These are phyloP conservation scores for Arthrobotrys sinensis DNA, from an alignment of 2,329 filamentous ascomycete genomes.

Conservation along the genomic window DNA sequence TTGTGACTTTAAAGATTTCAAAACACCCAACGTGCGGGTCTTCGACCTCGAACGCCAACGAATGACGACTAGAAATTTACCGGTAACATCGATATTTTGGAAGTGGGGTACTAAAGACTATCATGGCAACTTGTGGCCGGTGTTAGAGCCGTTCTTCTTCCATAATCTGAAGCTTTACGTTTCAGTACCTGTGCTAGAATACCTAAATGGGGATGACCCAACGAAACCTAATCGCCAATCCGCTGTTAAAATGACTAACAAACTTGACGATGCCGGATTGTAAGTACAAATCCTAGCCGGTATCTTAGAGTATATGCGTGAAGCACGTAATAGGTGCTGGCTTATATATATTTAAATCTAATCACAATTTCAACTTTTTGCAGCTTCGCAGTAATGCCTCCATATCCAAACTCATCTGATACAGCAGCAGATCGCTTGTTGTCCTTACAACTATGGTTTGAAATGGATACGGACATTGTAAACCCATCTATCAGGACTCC, in stretches of 20 bases:
- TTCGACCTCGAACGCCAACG: neutral
- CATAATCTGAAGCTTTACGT: conserved; percentile 10
- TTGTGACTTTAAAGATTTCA: conserved; percentile 12
- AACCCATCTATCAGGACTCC: neutral
- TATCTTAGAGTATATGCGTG: no score
- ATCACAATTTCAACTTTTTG: neutral
- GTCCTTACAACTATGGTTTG: conserved; percentile 43
- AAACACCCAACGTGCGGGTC: conserved; percentile 11
- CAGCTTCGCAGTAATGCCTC: conserved; percentile 41
- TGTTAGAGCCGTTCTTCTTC: conserved; percentile 38
- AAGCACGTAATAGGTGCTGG: no score
- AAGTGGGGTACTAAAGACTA: conserved; percentile 23
- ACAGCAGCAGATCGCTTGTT: conserved; percentile 10
- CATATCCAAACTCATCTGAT: conserved; percentile 10
- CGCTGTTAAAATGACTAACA: conserved; percentile 31
- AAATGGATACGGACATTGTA: conserved; percentile 29
- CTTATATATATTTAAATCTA: no score
- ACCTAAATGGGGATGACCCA: conserved; percentile 1
- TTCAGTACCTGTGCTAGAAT: conserved; percentile 29
- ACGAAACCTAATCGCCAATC: conserved; percentile 22
- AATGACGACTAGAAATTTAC: conserved; percentile 1
- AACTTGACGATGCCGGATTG: conserved; percentile 23
- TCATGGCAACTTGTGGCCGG: conserved; percentile 14
- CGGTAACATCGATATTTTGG: conserved; percentile 43
- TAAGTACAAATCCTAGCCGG: neutral